These are phyloP conservation scores for Colletotrichum nymphaeae DNA, from an alignment of 2,329 filamentous ascomycete species.

Conservation along the genomic window DNA sequence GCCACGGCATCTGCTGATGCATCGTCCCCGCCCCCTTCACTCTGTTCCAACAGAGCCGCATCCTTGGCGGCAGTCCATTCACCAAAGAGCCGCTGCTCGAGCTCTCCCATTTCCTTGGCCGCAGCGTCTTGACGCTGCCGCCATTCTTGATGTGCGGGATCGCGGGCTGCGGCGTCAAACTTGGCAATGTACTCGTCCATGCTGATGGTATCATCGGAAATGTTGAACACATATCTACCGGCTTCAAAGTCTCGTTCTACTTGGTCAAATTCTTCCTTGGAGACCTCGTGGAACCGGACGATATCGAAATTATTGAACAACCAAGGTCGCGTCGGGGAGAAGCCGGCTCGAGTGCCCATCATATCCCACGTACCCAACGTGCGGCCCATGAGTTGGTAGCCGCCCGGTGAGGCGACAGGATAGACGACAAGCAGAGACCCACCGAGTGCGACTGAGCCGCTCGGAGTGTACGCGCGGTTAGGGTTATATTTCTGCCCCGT, in stretches of 20 bases:
- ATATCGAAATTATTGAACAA: slow-evolving; percentile 50
- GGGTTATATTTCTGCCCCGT: slow-evolving; percentile 47
- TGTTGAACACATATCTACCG: slow-evolving; percentile 46
- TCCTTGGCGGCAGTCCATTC: slow-evolving; percentile 43
- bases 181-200: slow-evolving; percentile 42
- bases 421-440: slow-evolving; percentile 51
- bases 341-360: slow-evolving; percentile 45
- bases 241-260: slow-evolving; percentile 43
- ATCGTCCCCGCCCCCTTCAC: slow-evolving; percentile 27
- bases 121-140: slow-evolving; percentile 35
- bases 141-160: slow-evolving; percentile 38
- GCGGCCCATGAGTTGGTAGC: slow-evolving; percentile 50
- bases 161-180: slow-evolving; percentile 36
- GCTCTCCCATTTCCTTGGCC: slow-evolving; percentile 39
- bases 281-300: slow-evolving; percentile 48
- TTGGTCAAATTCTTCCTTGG: slow-evolving; percentile 44
- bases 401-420: slow-evolving; percentile 50
- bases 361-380: slow-evolving; percentile 48
- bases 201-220: slow-evolving; percentile 41
- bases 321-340: slow-evolving; percentile 46
- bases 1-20: slow-evolving; percentile 38
- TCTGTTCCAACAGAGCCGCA: slow-evolving; percentile 37
- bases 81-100: slow-evolving; percentile 39
- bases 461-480: slow-evolving; percentile 47
- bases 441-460: slow-evolving; percentile 50